Base-by-base conservation (phyloP, 805 yeast genomes). In the Saturnispora hagleri region DNA sequence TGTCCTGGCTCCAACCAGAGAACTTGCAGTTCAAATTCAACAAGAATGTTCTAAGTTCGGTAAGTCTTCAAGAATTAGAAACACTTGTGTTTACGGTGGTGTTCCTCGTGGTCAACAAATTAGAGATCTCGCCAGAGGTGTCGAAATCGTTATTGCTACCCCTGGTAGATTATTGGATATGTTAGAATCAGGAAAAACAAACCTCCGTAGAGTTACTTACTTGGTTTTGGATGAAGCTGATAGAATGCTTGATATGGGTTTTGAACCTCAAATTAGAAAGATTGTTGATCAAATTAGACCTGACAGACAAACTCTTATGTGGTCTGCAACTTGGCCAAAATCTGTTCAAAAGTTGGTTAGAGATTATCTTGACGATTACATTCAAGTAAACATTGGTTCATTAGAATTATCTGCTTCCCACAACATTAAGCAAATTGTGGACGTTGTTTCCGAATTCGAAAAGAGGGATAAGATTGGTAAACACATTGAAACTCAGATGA, bases 321-420 rank as follows among this genome's bases (percentile, higher is more conserved):
- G 98, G 98, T 91, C 98, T 57, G 99, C 99, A 61, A 93, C 99
- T 52, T 93, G 99, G 99, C 99, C 99, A 64, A 91, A 90, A 79
- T 95, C 89, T 71, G 98, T 93, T 58, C 95, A 91, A 77, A 77
- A 82, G 60, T 78, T 93, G 67, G 95, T 97, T 59, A 80, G 84
- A 64, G 99, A 93, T 71, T 93, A 88, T 72, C 78, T 91, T 68
- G 72, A 80, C 52, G 96, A 93, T 69, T 93, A 91, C 66, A 91
- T 93, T 67, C 98, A 93, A 76, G 98, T 93, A 60, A 91, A 87
- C 65, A 75, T 93, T 69, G 99, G 99, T 71, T 93, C 98, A 53
- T 77, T 89, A 68, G 98, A 91, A 72, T 79, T 93, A 63, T 75
- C 97, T 64, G 99, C 99, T 57, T 89, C 97, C 50, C 98, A 93